These are phyloP conservation scores for Gossypium davidsonii DNA, from an alignment of 441 rosid genomes.

Conservation along the genomic window DNA sequence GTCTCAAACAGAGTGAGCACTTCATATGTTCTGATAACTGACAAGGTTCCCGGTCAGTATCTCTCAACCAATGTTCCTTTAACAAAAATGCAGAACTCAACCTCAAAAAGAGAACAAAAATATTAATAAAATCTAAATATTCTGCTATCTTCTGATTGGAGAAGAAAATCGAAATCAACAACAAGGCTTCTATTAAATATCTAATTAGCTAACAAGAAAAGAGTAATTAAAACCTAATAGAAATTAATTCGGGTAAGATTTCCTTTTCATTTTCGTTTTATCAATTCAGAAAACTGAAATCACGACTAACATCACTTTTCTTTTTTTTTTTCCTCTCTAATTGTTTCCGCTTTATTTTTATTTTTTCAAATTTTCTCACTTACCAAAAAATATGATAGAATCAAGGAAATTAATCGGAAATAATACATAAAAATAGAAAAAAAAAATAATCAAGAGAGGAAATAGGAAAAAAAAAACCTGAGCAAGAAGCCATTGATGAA, in stretches of 20 bases:
- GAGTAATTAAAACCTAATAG: slow-evolving; percentile 2
- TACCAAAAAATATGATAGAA: neutral
- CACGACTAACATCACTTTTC: neutral
- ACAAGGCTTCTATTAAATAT: neutral
- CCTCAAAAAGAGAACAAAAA: neutral
- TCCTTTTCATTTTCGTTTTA: neutral
- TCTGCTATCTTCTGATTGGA: neutral
- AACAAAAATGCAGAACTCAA: slow-evolving; percentile 15
- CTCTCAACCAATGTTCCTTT: slow-evolving; percentile 18
- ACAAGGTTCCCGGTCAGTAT: slow-evolving; percentile 1
- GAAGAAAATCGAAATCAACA: neutral
- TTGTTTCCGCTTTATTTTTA: neutral
- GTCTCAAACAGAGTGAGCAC: slow-evolving; percentile 20
- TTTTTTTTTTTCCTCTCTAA: neutral
- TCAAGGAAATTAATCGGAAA: neutral
- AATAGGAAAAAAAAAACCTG: slow-evolving; percentile 11
- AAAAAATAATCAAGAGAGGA: neutral
- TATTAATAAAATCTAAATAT: neutral
- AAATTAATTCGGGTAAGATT: neutral
- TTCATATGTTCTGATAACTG: slow-evolving; percentile 24
- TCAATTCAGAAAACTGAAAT: neutral
- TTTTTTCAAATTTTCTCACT: neutral
- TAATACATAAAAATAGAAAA: neutral
- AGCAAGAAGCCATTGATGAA: slow-evolving; percentile 25
- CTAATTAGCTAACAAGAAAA: neutral